Base-by-base conservation (phyloP, 2,329 filamentous ascomycete genomes). In the Fusarium sp. region DNA sequence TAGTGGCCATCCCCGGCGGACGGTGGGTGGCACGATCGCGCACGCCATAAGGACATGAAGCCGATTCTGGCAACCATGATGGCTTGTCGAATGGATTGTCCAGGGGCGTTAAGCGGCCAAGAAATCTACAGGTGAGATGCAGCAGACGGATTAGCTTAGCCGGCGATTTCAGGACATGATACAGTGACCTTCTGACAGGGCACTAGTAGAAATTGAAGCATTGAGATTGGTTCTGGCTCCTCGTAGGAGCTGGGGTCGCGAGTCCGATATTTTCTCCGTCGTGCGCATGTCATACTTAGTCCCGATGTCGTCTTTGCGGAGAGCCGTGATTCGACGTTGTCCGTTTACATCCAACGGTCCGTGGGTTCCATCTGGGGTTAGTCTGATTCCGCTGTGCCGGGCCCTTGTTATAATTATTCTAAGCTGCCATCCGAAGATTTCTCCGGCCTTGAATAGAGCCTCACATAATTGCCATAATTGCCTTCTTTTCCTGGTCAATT, bases 201-300 rank as follows among this genome's bases (percentile, higher is more conserved):
- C 34, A 50, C 54, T 58, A 39, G 31, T 17, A 20, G 13, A 18
- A 44, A 66, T 48, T 53, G 11, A n/a, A 34, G 48, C 17, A 4
- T 49, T 17, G 33, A 60, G 53, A 66, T 65, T 65, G 62, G 62
- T 31, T 36, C 33, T 20, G n/a, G 8, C 45, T 46, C 46, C 20
- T 54, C 57, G 38, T 11, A 62, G 39, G 54, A 55, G 70, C 68
- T 69, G 50, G 56, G 40, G 39, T 63, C 45, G 26, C 45, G 60
- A 53, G 64, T 77, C 75, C 75, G 75, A 77, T 59, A 77, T 70
- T 75, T 77, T 77, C 74, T 77, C 75, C 75, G 73, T 48, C 33
- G 10, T 51, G 18, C 46, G 56, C 69, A 72, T 75, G 72, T 28
- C 67, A 77, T 76, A 51, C 33, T 49, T 70, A 64, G 72, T 53